Evolutionary conservation across 371 early-diverging fungal species (phyloP).

Genomic region (Ordospora colligata): DNA sequence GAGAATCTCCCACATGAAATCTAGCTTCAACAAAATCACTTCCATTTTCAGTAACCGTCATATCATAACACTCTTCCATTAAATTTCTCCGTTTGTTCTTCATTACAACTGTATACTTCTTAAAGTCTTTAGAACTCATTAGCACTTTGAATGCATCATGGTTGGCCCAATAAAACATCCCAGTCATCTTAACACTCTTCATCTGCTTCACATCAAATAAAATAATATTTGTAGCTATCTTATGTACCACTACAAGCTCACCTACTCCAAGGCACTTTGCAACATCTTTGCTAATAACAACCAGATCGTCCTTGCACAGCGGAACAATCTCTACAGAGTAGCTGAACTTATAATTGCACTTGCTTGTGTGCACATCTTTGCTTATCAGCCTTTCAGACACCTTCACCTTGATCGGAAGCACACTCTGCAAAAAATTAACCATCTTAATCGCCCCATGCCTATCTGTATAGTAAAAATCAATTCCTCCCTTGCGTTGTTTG

Average conservation of each 20-base stretch:
- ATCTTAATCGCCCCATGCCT: slow-evolving; percentile 82
- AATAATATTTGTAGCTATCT: slow-evolving; percentile 39
- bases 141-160: slow-evolving; percentile 42
- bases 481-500: slow-evolving; percentile 85
- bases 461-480: slow-evolving; percentile 90
- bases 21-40: slow-evolving; percentile 8
- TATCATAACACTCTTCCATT: slow-evolving; percentile 4
- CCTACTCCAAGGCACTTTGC: slow-evolving; percentile 42
- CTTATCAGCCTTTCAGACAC: slow-evolving; percentile 86
- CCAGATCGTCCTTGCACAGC: slow-evolving; percentile 88
- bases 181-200: slow-evolving; percentile 32
- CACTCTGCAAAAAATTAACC: slow-evolving; percentile 78
- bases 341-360: slow-evolving; percentile 86
- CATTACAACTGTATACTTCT: slow-evolving; percentile 46
- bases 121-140: slow-evolving; percentile 25
- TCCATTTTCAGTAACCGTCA: slow-evolving; percentile 9
- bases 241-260: slow-evolving; percentile 38
- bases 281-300: slow-evolving; percentile 57
- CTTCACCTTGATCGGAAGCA: slow-evolving; percentile 71
- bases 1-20: slow-evolving; percentile 28
- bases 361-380: slow-evolving; percentile 80
- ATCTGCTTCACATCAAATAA: slow-evolving; percentile 37
- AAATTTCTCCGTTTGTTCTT: neutral
- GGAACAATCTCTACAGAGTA: slow-evolving; percentile 87
- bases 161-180: slow-evolving; percentile 42